Base-by-base conservation (phyloP, 257 asterid genomes). In the Sherardia arvensis region DNA sequence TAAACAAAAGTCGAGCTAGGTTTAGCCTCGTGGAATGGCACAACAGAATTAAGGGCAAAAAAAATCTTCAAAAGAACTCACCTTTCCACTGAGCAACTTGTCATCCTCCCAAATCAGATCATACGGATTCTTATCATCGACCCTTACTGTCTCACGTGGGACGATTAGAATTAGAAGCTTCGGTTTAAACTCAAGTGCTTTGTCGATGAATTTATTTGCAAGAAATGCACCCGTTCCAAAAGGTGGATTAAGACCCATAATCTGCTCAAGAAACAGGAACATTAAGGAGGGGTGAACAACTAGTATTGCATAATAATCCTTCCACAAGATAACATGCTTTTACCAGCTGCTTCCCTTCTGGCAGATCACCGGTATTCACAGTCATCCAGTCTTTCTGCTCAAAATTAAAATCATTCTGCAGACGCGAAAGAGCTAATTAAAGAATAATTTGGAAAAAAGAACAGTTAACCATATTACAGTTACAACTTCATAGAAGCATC, bases 231-330 rank as follows among this genome's bases (percentile, higher is more conserved):
- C 73, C 58, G 82, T 77, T 55, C 99, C 97, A 74, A 84, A 93
- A 29, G 99, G 97, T 54, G 99, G 99, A 78, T 93, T 90, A 77
- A 93, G 72, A 70, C 99, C 97, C 87, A 93, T 90, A 72, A 93
- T 86, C 99, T 93, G 72, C 59, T 65, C 72, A 21, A 71, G 34
- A 17, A 15, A 23, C 60, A 57, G 70, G 61, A 38, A 69, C 36
- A 25, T 38, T 66, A 58, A 68, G 59, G 62, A 67, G 48, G n/a
- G 22, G 65, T 54, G 66, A 66, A 54, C 30, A 64, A 65, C 1
- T 53, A 63, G 47, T n/a, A n/a, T n/a, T 23, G 48, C 28, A 32
- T 54, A 57, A n/a, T 62, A 74, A 38, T 38, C 53, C 28, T 56
- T 28, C 47, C 60, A 33, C 65, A 25, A 70, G 66, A 72, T 40